These are phyloP conservation scores for Wallacemonas sp. DNA, from an alignment of 208 protist species.

Conservation along the genomic window DNA sequence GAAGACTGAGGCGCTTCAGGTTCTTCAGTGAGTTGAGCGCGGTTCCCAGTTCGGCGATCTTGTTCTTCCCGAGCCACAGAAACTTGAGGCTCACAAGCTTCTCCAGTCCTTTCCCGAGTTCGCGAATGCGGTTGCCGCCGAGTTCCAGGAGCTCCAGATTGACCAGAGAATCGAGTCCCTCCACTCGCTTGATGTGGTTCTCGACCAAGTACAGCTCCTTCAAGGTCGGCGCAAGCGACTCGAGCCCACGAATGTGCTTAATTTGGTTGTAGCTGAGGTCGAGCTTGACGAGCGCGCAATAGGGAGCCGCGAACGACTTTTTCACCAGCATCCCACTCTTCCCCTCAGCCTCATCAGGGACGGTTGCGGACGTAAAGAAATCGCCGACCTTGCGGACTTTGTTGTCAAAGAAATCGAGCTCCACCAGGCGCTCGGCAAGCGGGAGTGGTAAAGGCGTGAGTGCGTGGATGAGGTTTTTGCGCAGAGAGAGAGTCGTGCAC, in stretches of 20 bases:
- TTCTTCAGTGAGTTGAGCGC: slow-evolving; percentile 53
- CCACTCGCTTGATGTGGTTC: slow-evolving; percentile 91
- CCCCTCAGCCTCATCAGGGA: slow-evolving; percentile 19
- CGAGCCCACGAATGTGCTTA: slow-evolving; percentile 66
- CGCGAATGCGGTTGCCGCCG: slow-evolving; percentile 85
- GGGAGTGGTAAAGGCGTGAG: slow-evolving; percentile 69
- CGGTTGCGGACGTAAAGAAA: slow-evolving; percentile 65
- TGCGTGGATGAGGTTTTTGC: slow-evolving; percentile 91
- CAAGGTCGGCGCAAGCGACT: slow-evolving; percentile 64
- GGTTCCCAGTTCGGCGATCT: slow-evolving; percentile 73
- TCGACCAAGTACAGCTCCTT: slow-evolving; percentile 91
- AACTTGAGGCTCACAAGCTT: slow-evolving; percentile 68
- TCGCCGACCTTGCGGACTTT: slow-evolving; percentile 81
- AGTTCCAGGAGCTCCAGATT: slow-evolving; percentile 88
- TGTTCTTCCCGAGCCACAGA: slow-evolving; percentile 93
- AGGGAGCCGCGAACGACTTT: slow-evolving; percentile 35
- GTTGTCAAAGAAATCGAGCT: slow-evolving; percentile 93
- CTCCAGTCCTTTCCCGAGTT: slow-evolving; percentile 70
- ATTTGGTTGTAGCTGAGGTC: slow-evolving; percentile 93
- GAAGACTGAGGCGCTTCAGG: slow-evolving; percentile 75
- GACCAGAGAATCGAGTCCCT: slow-evolving; percentile 75
- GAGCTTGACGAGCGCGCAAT: slow-evolving; percentile 66
- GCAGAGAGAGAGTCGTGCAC: slow-evolving; percentile 71
- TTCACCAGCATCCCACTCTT: slow-evolving; percentile 17
- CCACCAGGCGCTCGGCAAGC: slow-evolving; percentile 55